Evolutionary conservation across 805 yeast species (phyloP), one percentile per base, ranked within the genome.

Genomic region (Pichia rugopelliculosa): DNA sequence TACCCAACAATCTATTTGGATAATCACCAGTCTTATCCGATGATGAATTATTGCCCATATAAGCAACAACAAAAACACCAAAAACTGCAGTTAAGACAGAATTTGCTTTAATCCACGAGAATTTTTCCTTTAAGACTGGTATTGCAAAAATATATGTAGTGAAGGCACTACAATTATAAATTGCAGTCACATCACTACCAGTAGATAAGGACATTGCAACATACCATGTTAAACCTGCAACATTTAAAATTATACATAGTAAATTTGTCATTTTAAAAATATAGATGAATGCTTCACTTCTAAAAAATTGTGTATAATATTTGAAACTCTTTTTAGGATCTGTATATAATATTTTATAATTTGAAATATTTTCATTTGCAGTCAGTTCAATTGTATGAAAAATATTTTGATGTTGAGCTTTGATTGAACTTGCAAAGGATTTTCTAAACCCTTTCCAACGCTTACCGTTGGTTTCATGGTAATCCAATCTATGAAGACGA

Each of bases 121-220:
- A 78, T 42, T 65, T 68, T 58, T 88, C 96, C 30, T 76, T 68
- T 44, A 88, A 69, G 20, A 88, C 64, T 1, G 89, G 86, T 24
- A 88, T 80, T 4, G 95, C 87, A 65, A 88, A 87, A 15, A 86
- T 76, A 59, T 88, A 82, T 0, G 96, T 96, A 4, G 90, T 83
- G 62, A 88, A 88, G 0, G 96, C 95, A 15, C 91, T 82, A 61
- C 93, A 87, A 67, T 88, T 87, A 67, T 87, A 88, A 51, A 87
- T 87, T 3, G 96, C 96, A 2, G 96, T 88, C 34, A 88, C 84
- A 58, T 88, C 96, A 3, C 87, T 74, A 0, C 95, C 87, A 25
- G 89, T 84, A 0, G 95, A 81, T 59, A 85, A 66, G 26, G 80
- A 73, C 80, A 88, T 86, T 11, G 96, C 84, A 17, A 85, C 75